phyloP scores from a whole-genome alignment of 2,329 filamentous ascomycete genomes.

The Cladosporium sp. region DNA sequence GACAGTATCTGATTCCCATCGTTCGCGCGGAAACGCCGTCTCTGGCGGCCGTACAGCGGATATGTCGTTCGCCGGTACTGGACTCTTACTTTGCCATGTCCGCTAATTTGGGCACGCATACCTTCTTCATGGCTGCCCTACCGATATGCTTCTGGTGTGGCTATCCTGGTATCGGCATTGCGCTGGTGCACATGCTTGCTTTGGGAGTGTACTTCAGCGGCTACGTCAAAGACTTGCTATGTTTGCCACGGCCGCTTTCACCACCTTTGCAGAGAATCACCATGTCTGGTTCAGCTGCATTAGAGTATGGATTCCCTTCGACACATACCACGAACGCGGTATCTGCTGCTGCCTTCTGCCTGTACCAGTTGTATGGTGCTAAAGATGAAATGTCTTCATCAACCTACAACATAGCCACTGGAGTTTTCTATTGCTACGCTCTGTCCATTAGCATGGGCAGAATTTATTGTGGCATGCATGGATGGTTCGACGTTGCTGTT shows the following conservation, averaged over 20 bases:
- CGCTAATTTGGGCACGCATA: conserved; percentile 95
- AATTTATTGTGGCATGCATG: conserved; percentile 98
- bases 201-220: conserved; percentile 72
- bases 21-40: conserved; percentile 95
- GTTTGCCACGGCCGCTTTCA: conserved; percentile 86
- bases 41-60: conserved; percentile 81
- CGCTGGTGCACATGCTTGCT: conserved; percentile 63
- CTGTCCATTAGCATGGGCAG: conserved; percentile 86
- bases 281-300: conserved; percentile 91
- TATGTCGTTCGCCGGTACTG: conserved; percentile 76
- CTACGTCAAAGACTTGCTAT: conserved; percentile 91
- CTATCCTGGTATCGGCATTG: conserved; percentile 79
- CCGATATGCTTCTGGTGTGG: conserved; percentile 98
- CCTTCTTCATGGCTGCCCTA: conserved; percentile 95
- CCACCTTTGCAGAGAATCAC: conserved; percentile 92
- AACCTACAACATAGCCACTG: conserved; percentile 43
- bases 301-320: conserved; percentile 96
- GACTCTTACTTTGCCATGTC: conserved; percentile 97
- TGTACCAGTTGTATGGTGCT: conserved; percentile 69
- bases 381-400: conserved; percentile 59
- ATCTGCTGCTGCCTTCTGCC: conserved; percentile 83
- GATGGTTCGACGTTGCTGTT: conserved; percentile 85
- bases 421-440: conserved; percentile 80
- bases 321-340: conserved; percentile 97
- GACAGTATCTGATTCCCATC: conserved; percentile 79